Base-by-base conservation (phyloP, 164 flowering plant genomes). In the Saururus chinensis region DNA sequence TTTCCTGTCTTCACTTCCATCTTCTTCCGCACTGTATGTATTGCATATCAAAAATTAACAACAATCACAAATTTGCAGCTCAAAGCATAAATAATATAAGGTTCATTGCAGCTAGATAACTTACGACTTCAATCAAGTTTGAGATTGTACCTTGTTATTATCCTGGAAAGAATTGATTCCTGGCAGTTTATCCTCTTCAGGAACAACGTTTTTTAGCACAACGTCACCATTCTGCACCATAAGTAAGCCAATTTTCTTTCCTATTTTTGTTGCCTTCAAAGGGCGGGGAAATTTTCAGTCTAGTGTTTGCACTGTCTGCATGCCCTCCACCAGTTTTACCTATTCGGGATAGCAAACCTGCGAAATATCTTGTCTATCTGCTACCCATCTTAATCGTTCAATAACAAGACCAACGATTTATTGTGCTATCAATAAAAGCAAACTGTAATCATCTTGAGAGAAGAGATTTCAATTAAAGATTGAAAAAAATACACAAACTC, bases 171-270 rank as follows among this genome's bases (percentile, higher is more conserved):
- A 88, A 74, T 88, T 84, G 63, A 87, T 83, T 51, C 96, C 96
- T 54, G 96, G 82, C 65, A 88, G 67, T 68, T 87, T 80, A 66
- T 90, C 96, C 65, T 90, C 92, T 60, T 93, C 96, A 40, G 97
- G 84, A 23, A 93, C 92, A 82, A 88, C 96, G 40, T 77, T 74
- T 63, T 78, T 73, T 25, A 93, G 60, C 14, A 86, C 63, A 64
- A 93, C 87, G 69, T 90, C 99, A 57, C 97, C 99, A 75, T 93
- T 93, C 74, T 88, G 99, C 63, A 93, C 97, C n/a, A 90, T 93
- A 42, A 92, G 79, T 48, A 90, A 71, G 25, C 96, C 95, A 74
- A 93, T 90, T 71, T 93, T 93, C 68, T 93, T 93, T 74, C 80
- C 88, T 48, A 93, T 93, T 70, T 93, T 93, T n/a, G 96, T 83